These are phyloP conservation scores for Echinochloa phyllopogon DNA, from an alignment of 176 grass and related monocot genomes.

Conservation along the genomic window DNA sequence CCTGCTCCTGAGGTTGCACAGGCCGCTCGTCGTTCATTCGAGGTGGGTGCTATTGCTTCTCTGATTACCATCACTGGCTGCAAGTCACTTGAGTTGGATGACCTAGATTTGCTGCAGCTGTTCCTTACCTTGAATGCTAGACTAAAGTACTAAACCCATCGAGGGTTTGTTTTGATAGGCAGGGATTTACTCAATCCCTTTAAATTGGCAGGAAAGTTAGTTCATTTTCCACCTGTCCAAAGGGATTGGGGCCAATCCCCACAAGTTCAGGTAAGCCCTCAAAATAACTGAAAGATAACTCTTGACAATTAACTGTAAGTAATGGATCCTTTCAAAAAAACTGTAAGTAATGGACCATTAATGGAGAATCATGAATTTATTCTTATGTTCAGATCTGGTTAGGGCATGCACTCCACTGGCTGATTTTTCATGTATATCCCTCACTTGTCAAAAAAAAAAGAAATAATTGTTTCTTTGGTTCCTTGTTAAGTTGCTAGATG, in stretches of 20 bases:
- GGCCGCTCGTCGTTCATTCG: conserved; percentile 82
- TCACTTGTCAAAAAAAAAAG: too few relatives aligned
- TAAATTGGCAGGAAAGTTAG: background rate
- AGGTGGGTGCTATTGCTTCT: conserved; percentile 61
- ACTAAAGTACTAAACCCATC: conserved; percentile 1
- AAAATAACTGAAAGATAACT: background rate
- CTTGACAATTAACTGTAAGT: conserved; percentile 16
- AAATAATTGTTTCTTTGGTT: background rate
- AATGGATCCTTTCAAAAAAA: too few relatives aligned
- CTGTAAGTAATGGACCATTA: background rate
- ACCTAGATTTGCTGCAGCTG: conserved; percentile 19
- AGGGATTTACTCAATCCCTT: background rate
- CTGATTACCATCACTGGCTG: conserved; percentile 17
- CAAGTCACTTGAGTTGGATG: background rate
- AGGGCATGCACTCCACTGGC: background rate
- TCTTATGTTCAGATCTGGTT: background rate
- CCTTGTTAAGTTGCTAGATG: background rate
- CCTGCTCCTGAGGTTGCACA: conserved; percentile 88
- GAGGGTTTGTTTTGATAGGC: background rate
- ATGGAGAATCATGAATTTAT: background rate
- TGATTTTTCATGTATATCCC: background rate
- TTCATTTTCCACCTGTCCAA: too few relatives aligned
- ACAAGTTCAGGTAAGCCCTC: conserved; percentile 8
- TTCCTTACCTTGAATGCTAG: conserved; percentile 12
- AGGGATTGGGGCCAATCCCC: too few relatives aligned